Conservation (phyloP, 371 early-diverging fungal species). For the Haplosporangium sp. region DNA sequence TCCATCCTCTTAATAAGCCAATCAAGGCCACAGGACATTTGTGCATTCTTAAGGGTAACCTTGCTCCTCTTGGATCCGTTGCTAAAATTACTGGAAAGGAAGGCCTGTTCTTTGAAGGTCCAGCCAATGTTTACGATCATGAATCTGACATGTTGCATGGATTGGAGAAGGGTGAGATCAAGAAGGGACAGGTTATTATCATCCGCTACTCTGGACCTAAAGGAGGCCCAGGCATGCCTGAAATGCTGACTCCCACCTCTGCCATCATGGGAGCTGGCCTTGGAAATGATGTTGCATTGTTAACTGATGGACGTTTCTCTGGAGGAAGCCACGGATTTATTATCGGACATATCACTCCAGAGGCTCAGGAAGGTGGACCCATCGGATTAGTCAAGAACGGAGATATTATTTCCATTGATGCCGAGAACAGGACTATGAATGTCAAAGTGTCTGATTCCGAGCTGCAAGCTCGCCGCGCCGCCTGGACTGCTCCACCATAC, state of each 20-base stretch:
- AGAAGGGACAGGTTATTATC: conserved; percentile 90
- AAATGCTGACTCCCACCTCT: conserved; percentile 95
- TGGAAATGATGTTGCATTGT: conserved; percentile 94
- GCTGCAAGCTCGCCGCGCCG: conserved; percentile 71
- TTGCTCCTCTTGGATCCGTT: conserved; percentile 97
- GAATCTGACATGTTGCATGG: conserved; percentile 92
- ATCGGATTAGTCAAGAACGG: conserved; percentile 92
- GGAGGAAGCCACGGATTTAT: conserved; percentile 98
- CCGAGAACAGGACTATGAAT: conserved; percentile 78
- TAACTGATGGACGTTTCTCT: conserved; percentile 98
- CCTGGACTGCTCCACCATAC: conserved; percentile 83
- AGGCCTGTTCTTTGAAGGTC: conserved; percentile 88
- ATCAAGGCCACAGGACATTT: conserved; percentile 95
- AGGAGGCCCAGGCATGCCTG: conserved; percentile 96
- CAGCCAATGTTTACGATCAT: conserved; percentile 90
- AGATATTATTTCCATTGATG: conserved; percentile 90
- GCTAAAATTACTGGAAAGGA: conserved; percentile 99
- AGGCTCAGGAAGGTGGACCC: conserved; percentile 97
- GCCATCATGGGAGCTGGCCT: conserved; percentile 99
- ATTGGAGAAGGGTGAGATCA: conserved; percentile 82
- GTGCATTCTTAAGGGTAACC: conserved; percentile 92
- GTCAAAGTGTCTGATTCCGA: conserved; percentile 84
- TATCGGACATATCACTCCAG: conserved; percentile 98
- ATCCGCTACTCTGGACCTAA: conserved; percentile 93
- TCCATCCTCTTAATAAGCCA: conserved; percentile 86